Conservation (phyloP, 352 stramenopile genomes). For the Pythium scleroteichum region DNA sequence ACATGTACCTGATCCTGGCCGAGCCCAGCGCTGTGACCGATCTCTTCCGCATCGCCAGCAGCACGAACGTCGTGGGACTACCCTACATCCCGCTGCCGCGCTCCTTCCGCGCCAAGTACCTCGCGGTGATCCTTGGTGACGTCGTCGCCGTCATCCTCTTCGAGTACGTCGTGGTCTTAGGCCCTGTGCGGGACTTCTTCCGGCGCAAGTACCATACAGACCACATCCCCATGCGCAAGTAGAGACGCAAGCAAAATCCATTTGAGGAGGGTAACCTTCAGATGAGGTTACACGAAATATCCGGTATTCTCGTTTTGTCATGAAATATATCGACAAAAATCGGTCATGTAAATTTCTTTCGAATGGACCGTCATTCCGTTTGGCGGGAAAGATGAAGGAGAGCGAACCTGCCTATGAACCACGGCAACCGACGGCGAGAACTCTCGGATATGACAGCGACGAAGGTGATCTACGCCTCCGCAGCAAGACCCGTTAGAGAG, state of each 20-base stretch:
- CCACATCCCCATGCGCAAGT: conserved; percentile 27
- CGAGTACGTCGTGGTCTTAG: conserved; percentile 45
- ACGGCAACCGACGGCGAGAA: background rate
- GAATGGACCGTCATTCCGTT: conserved; percentile 2
- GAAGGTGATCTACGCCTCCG: too few species aligned
- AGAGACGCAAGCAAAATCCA: too few species aligned
- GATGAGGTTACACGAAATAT: conserved; percentile 3
- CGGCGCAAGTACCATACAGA: conserved; percentile 32
- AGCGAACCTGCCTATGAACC: background rate
- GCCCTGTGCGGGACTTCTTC: conserved; percentile 34
- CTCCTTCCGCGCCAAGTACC: conserved; percentile 39
- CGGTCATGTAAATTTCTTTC: too few species aligned
- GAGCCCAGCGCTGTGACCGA: conserved; percentile 35
- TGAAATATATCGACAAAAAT: too few species aligned
- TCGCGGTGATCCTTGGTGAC: conserved; percentile 39
- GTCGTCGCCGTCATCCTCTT: conserved; percentile 36
- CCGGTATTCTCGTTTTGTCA: too few species aligned
- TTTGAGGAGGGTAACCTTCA: too few species aligned
- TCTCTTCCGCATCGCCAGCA: conserved; percentile 42
- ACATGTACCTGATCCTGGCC: conserved; percentile 38
- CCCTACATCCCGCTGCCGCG: conserved; percentile 49
- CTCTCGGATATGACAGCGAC: background rate
- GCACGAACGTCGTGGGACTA: conserved; percentile 48
- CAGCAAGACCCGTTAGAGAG: too few species aligned
- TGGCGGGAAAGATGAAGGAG: background rate